Base-by-base conservation (phyloP, 495 filamentous ascomycete genomes). In the Neurospora tetraspora region DNA sequence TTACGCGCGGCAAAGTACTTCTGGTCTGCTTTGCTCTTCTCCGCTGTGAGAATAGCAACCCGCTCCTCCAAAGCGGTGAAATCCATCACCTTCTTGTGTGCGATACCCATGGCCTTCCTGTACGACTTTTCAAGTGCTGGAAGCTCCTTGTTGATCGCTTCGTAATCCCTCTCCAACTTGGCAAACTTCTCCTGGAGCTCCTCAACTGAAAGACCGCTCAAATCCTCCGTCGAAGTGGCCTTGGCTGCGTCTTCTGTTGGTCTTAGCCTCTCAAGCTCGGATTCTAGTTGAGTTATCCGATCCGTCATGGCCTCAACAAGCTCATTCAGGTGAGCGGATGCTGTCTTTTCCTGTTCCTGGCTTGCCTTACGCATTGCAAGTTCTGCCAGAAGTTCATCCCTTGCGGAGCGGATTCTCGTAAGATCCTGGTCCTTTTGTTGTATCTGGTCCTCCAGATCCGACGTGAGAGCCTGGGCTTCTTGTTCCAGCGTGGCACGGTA, bases 1-100 rank as follows among this genome's bases (percentile, higher is more conserved):
- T 97, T 98, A 85, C 97, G 94, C 16, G 94, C 93, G 5, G 91
- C 90, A 78, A 98, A 98, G 79, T 97, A 99, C 81, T 98, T 98
- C 80, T 98, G 94, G 77, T 98, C 94, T 0, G 96, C 96, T 78
- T 97, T 98, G 40, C 89, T 88, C 81, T 98, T 99, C 80, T 99
- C 96, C 0, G 93, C 94, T 4, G 85, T 87, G 11, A 96, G 83
- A 6, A 91, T 83, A 36, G 88, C 85, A 45, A 96, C 83, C 74
- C 90, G 91, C 68, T 98, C 94, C 82, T 98, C 96, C 76, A 92
- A 81, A 3, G 87, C 88, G 8, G 85, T 79, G 69, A 91, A 88
- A 72, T 96, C 93, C 71, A 89, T 85, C 23, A 97, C 89, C 80
- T 97, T 98, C 80, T 93, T 93, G 20, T 90, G 89, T n/a, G 92